Evolutionary conservation across 1,139 yeast genomes (phyloP).

Genomic region (Saccharomycopsis hybrid): DNA sequence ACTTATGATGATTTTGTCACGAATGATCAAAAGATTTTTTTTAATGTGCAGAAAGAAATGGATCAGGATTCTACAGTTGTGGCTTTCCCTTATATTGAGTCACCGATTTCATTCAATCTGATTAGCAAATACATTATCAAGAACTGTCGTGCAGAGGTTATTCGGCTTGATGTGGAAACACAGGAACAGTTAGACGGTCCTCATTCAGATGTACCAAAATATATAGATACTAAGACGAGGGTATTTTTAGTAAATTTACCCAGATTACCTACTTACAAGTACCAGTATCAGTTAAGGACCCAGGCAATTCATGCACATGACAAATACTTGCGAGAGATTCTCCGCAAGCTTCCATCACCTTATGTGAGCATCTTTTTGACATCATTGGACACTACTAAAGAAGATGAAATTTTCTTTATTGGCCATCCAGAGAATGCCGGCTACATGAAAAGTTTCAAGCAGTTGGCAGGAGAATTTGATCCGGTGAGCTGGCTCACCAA

Average conservation of each 20-base stretch:
- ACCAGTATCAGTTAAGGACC: conserved; percentile 28
- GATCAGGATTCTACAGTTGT: conserved; percentile 57
- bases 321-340: conserved; percentile 40
- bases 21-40: conserved; percentile 38
- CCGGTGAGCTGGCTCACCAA: conserved; percentile 14
- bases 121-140: conserved; percentile 32
- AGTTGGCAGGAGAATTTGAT: conserved; percentile 30
- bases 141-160: conserved; percentile 27
- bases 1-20: conserved; percentile 48
- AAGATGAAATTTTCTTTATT: conserved; percentile 10
- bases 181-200: conserved; percentile 34
- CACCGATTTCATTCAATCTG: conserved; percentile 41
- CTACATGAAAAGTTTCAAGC: conserved; percentile 31
- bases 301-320: conserved; percentile 41
- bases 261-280: conserved; percentile 35
- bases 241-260: conserved; percentile 52
- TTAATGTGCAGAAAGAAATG: conserved; percentile 47
- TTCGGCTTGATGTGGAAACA: conserved; percentile 34
- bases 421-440: conserved; percentile 32
- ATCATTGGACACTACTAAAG: conserved; percentile 22
- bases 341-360: conserved; percentile 67
- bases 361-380: conserved; percentile 50
- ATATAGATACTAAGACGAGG: conserved; percentile 56
- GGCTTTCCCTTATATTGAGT: conserved; percentile 49
- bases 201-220: conserved; percentile 35